Evolutionary conservation across 805 yeast genomes (phyloP).

Genomic region (Kodamaea nitidulidarum): DNA sequence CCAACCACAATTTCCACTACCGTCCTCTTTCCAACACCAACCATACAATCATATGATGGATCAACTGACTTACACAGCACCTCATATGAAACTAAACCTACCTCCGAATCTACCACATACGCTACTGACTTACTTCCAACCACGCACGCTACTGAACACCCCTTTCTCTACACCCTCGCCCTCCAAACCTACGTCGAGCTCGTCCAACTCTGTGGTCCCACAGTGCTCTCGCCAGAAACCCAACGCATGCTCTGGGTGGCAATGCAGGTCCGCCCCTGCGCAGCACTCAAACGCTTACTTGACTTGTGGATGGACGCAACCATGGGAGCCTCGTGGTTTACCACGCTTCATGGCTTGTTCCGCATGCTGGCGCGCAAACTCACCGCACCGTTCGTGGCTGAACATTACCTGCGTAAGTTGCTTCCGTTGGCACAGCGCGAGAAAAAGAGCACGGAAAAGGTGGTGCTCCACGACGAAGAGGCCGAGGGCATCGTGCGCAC

Average conservation of each 20-base stretch:
- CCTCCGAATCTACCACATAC: too few species aligned
- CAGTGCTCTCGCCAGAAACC: slow-evolving; percentile 40
- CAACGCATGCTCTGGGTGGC: slow-evolving; percentile 61
- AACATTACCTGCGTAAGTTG: slow-evolving; percentile 36
- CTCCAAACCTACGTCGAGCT: slow-evolving; percentile 58
- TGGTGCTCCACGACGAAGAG: slow-evolving; percentile 40
- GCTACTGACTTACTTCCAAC: too few species aligned
- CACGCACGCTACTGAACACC: too few species aligned
- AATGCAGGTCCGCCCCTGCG: slow-evolving; percentile 45
- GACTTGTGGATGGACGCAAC: slow-evolving; percentile 58
- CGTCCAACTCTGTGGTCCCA: slow-evolving; percentile 46
- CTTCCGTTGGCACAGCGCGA: slow-evolving; percentile 41
- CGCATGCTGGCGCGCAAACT: slow-evolving; percentile 31
- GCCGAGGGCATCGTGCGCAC: slow-evolving; percentile 37
- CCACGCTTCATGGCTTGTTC: slow-evolving; percentile 48
- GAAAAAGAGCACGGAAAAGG: slow-evolving; percentile 21
- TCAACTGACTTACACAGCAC: too few species aligned
- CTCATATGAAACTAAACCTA: too few species aligned
- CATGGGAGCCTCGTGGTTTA: slow-evolving; percentile 53
- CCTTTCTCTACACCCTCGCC: slow-evolving; percentile 43
- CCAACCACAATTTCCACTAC: slow-evolving; percentile 38
- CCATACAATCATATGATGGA: too few species aligned
- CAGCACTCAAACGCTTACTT: slow-evolving; percentile 43
- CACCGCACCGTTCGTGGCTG: slow-evolving; percentile 36
- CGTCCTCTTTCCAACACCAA: slow-evolving; percentile 44